Base-by-base conservation (phyloP, 1,284 basidiomycete genomes). In the Pseudomicrostroma phylloplanum region DNA sequence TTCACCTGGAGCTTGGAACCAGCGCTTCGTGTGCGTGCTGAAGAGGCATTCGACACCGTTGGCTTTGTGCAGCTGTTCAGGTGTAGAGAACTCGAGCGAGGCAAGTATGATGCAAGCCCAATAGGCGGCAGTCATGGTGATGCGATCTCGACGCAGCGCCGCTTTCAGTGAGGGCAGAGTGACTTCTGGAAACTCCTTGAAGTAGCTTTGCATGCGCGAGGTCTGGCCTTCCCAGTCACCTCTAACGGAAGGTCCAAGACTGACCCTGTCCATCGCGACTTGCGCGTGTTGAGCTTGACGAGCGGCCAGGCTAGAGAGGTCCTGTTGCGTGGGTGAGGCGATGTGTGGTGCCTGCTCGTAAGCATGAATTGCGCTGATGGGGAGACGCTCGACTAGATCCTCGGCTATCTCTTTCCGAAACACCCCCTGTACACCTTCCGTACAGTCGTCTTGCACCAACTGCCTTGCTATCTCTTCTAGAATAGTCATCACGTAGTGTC, bases 281-380 rank as follows among this genome's bases (percentile, higher is more conserved):
- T 48, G 17, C 6, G 43, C 43, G 21, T 17, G 3, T 12, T 48
- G 17, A n/a, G 43, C 43, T 21, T 48, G 43, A 48, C 43, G 43
- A 6, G 17, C 17, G 43, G 21, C 17, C 6, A 48, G 43, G 17
- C 17, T n/a, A 3, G 15, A 21, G 6, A 48, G 4, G 17, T 48
- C 43, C 12, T 17, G 17, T 48, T 48, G 15, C 21, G 43, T 48
- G 43, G 43, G 43, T 4, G 43, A 4, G 15, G 15, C 6, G 21
- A 48, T 48, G 43, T n/a, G 36, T 55, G 57, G 58, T 30, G 49
- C 61, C 25, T 63, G 51, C 15, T 26, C 40, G 17, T 66, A 66
- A 17, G 62, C 65, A 1, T 61, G 60, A 60, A 61, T 59, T 49
- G 63, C 57, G 49, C 65, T 66, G 42, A 58, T 60, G 17, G 65